Conservation (phyloP, 331 rosid genomes). For the Malus hybrid region DNA sequence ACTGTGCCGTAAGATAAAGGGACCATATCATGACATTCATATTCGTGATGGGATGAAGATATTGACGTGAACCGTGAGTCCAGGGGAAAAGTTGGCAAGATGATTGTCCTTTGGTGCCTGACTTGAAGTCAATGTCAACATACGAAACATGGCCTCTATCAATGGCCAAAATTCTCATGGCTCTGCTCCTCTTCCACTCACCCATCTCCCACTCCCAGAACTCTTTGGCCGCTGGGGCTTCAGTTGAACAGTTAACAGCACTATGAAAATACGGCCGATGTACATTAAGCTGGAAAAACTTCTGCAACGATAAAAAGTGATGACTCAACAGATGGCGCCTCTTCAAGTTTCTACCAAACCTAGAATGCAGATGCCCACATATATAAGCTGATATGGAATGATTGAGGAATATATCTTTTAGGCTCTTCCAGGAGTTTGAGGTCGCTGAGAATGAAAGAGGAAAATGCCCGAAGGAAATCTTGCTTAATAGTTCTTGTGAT, state of each 20-base stretch:
- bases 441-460: slow-evolving; percentile 79
- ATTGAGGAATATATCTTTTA: slow-evolving; percentile 64
- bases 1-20: slow-evolving; percentile 45
- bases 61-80: slow-evolving; percentile 79
- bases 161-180: slow-evolving; percentile 75
- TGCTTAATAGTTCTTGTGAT: slow-evolving; percentile 50
- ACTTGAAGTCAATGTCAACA: slow-evolving; percentile 66
- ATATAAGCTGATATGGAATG: slow-evolving; percentile 82
- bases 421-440: slow-evolving; percentile 63
- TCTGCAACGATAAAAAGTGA: slow-evolving; percentile 28
- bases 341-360: slow-evolving; percentile 80
- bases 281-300: slow-evolving; percentile 57
- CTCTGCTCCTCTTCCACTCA: slow-evolving; percentile 86
- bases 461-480: slow-evolving; percentile 89
- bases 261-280: slow-evolving; percentile 36
- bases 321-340: slow-evolving; percentile 59
- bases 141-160: slow-evolving; percentile 73
- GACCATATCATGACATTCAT: slow-evolving; percentile 50
- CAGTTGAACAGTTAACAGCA: slow-evolving; percentile 49
- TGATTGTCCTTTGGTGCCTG: slow-evolving; percentile 39
- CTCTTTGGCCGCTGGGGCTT: slow-evolving; percentile 38
- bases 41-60: slow-evolving; percentile 33
- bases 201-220: slow-evolving; percentile 99
- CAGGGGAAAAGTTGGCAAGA: slow-evolving; percentile 87
- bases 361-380: slow-evolving; percentile 89